Conservation (phyloP, 768 basidiomycete species). For the Mycena galopus region DNA sequence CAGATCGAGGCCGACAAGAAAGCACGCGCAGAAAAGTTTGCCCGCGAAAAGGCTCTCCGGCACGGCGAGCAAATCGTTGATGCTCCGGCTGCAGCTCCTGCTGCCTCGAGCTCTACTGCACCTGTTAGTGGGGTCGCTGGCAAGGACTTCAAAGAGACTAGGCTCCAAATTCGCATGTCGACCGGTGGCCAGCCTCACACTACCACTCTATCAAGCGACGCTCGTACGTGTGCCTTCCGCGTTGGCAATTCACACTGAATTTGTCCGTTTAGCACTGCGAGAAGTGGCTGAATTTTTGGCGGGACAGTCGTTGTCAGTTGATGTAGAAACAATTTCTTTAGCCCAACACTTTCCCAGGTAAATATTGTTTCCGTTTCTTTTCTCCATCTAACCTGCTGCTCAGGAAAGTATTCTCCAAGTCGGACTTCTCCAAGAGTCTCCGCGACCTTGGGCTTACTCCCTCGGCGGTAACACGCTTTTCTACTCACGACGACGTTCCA, state of each 20-base stretch:
- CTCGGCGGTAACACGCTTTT: constrained; percentile 74
- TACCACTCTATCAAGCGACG: constrained; percentile 83
- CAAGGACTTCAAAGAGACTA: constrained; percentile 87
- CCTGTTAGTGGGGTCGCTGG: constrained; percentile 63
- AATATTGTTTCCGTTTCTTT: constrained; percentile 33
- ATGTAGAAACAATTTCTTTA: constrained; percentile 84
- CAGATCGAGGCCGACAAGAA: constrained; percentile 97
- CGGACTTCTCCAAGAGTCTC: constrained; percentile 85
- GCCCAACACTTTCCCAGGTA: constrained; percentile 90
- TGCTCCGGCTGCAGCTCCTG: constrained; percentile 46
- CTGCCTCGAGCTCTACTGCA: constrained; percentile 51
- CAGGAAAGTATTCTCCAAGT: constrained; percentile 82
- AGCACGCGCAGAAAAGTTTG: constrained; percentile 87
- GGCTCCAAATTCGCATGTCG: constrained; percentile 90
- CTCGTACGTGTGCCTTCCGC: constrained; percentile 63
- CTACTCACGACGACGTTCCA: neutral
- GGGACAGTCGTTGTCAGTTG: constrained; percentile 74
- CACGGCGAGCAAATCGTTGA: constrained; percentile 73
- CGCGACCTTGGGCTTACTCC: constrained; percentile 91
- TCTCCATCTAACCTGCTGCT: constrained; percentile 12
- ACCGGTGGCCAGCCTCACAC: constrained; percentile 86
- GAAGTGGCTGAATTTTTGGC: constrained; percentile 93
- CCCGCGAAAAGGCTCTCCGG: constrained; percentile 91
- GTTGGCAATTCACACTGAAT: constrained; percentile 11
- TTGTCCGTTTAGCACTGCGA: constrained; percentile 67